These are phyloP conservation scores for Cystoisospora suis DNA, from an alignment of 169 alveolate species.

Conservation along the genomic window DNA sequence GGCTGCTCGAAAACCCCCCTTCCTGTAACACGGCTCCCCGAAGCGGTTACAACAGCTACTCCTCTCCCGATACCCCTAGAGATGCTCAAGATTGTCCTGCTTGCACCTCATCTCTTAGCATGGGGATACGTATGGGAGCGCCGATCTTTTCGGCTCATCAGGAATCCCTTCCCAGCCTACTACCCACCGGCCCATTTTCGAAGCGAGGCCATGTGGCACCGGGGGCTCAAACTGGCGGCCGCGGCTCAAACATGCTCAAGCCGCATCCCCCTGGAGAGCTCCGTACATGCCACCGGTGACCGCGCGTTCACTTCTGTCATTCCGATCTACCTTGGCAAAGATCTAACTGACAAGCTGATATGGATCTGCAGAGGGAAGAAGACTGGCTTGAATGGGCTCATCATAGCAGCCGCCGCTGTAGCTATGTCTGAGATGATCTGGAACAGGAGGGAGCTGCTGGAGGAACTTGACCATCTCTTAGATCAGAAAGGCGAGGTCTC, in stretches of 20 bases:
- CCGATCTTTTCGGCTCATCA: conserved; percentile 19
- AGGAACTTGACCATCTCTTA: background rate
- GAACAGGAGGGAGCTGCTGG: conserved; percentile 37
- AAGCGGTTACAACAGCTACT: background rate
- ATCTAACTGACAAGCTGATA: conserved; percentile 12
- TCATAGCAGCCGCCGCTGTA: conserved; percentile 49
- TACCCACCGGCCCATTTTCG: conserved; percentile 45
- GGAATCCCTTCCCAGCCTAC: conserved; percentile 52
- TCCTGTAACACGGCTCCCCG: conserved; percentile 23
- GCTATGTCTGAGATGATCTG: conserved; percentile 62
- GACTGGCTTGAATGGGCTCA: conserved; percentile 49
- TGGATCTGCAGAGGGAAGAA: conserved; percentile 32
- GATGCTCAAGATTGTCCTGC: background rate
- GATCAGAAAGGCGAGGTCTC: background rate
- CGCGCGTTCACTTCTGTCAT: conserved; percentile 50
- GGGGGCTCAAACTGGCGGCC: background rate
- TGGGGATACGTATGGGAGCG: conserved; percentile 41
- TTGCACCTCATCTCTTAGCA: background rate
- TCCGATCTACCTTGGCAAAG: conserved; percentile 14
- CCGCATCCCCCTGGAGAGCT: no score
- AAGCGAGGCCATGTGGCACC: conserved; percentile 1
- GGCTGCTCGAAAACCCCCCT: background rate
- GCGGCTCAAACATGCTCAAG: background rate
- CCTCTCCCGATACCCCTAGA: conserved; percentile 3
- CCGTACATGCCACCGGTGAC: no score